Evolutionary conservation across 441 rosid genomes (phyloP), one percentile per base, ranked within the genome.

Genomic region (Melastoma candidum): DNA sequence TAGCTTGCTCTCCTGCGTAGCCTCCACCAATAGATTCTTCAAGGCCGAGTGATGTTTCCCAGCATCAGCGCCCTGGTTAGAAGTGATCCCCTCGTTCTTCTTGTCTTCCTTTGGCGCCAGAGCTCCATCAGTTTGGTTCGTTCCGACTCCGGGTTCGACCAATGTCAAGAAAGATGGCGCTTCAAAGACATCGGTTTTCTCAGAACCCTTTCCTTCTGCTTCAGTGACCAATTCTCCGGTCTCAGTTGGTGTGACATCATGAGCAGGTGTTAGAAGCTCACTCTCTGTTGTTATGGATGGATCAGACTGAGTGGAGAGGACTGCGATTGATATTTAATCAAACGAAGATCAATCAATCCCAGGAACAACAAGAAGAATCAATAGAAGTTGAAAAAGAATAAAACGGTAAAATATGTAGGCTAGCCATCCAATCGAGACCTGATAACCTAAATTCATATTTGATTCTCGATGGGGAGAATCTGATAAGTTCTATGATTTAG

Each of bases 71-170:
- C 81, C 75, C 93, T 93, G 77, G 75, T 79, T 82, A n/a, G 75
- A 80, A 2, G 82, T 73, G 32, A 79, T 77, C 75, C 87, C 90
- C 72, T 85, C 87, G 7, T 81, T 85, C 76, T 77, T 83, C 64
- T 77, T 84, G 68, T 85, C 76, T 61, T 84, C 82, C 50, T 44
- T 63, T 58, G 67, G 59, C 17, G 0, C 29, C 13, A 78, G 59
- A 57, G 62, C 51, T 25, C 65, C 54, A 43, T 54, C 60, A 52
- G 52, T 77, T 44, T 63, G 55, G 8, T 43, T 41, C 43, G 41
- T 49, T 9, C 25, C 63, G 24, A 26, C 48, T 32, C 57, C 53
- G 49, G 71, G 69, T 60, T 81, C 84, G 36, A 79, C 81, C 71
- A 81, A 58, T 12, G 92, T 77, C 80, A 69, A 74, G 66, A 81